These are phyloP conservation scores for Azolla pinnata DNA, from an alignment of 75 land plant species.

Conservation along the genomic window DNA sequence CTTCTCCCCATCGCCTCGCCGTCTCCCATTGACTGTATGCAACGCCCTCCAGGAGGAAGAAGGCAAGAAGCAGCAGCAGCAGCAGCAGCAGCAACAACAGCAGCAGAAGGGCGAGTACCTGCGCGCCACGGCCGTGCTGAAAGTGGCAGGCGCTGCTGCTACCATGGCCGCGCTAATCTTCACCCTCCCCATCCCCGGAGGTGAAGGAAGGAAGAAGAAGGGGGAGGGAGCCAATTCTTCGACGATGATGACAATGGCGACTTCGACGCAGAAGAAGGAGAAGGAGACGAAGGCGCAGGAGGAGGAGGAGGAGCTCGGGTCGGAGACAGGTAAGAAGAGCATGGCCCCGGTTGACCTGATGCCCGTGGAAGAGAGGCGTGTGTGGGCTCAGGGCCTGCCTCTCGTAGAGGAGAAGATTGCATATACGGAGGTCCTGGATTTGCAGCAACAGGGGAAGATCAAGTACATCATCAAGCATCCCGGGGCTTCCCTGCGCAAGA, in stretches of 20 bases:
- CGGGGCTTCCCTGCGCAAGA: constrained; percentile 12
- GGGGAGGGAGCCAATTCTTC: too few relatives aligned
- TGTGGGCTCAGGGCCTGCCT: constrained; percentile 61
- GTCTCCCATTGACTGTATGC: neutral
- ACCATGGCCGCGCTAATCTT: constrained; percentile 2
- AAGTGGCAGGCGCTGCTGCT: constrained; percentile 8
- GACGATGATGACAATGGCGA: too few relatives aligned
- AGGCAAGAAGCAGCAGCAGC: neutral
- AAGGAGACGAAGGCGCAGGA: neutral
- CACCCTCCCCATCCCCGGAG: constrained; percentile 1
- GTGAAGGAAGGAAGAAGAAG: too few relatives aligned
- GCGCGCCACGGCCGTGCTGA: neutral
- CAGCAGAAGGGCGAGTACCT: neutral
- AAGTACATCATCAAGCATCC: constrained; percentile 74
- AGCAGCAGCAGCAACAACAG: constrained; percentile 2
- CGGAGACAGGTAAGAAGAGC: neutral
- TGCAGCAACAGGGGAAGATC: constrained; percentile 43
- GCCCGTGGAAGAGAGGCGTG: constrained; percentile 51
- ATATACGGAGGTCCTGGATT: constrained; percentile 44
- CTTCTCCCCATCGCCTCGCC: too few relatives aligned
- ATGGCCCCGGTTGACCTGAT: constrained; percentile 5
- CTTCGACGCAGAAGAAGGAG: neutral
- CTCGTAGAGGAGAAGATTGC: constrained; percentile 48
- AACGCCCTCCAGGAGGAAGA: constrained; percentile 4
- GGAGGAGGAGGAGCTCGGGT: neutral